Evolutionary conservation across 2,329 filamentous ascomycete genomes (phyloP).

Genomic region (Phaeosphaeria sp.): DNA sequence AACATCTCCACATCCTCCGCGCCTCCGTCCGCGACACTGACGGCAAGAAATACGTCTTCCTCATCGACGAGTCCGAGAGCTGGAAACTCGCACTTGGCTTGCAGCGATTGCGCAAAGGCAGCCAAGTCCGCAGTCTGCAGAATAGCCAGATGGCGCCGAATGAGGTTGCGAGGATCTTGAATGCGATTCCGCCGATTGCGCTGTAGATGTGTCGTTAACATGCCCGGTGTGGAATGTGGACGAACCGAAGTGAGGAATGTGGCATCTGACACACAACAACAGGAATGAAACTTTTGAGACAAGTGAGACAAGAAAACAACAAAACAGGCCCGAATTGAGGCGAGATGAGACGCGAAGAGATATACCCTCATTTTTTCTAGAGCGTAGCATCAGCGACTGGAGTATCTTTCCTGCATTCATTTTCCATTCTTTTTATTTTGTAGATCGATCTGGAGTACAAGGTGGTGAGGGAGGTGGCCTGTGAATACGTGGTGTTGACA

Average conservation of each 20-base stretch:
- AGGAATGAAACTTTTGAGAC: neutral
- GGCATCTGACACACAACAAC: neutral
- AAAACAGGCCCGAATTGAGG: neutral
- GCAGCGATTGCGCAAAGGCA: conserved; percentile 62
- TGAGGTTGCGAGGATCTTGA: conserved; percentile 50
- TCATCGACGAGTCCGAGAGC: conserved; percentile 64
- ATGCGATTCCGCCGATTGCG: conserved; percentile 33
- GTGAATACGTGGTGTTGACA: neutral
- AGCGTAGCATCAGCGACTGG: conserved; percentile 33
- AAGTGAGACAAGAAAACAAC: neutral
- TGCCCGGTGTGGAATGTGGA: neutral
- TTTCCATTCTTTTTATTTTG: neutral
- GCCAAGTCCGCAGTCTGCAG: conserved; percentile 61
- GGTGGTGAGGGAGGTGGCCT: neutral
- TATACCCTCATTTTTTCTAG: conserved; percentile 12
- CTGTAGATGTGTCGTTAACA: conserved; percentile 1
- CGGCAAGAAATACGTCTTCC: conserved; percentile 67
- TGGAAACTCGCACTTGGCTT: conserved; percentile 69
- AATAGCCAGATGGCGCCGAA: conserved; percentile 59
- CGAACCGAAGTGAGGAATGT: neutral
- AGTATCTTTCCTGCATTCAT: conserved; percentile 17
- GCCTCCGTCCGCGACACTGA: conserved; percentile 65
- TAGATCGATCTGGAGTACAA: neutral
- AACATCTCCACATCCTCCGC: conserved; percentile 60
- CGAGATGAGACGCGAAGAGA: neutral